Percentiles rank a stretch among this genome's conserved stretches.
phyloP scores from a whole-genome alignment of 768 basidiomycete genomes.

The Mycena belliarum region DNA sequence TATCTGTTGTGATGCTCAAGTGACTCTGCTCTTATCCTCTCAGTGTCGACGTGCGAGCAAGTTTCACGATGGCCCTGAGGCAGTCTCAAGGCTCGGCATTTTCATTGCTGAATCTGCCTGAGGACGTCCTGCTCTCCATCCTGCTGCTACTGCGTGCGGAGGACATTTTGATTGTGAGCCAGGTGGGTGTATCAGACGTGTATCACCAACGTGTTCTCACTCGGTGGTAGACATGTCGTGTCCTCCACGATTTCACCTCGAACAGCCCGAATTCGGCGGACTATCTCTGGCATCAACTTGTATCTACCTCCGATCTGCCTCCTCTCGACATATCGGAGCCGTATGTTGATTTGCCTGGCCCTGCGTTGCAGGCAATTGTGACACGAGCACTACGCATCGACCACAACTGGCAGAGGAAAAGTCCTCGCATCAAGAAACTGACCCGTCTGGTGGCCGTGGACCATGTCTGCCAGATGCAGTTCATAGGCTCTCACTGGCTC shows the following conservation, averaged over 20 bases:
- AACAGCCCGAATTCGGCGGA: slow-evolving; percentile 29
- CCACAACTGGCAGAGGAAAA: slow-evolving; percentile 46
- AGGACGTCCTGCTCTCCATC: slow-evolving; percentile 44
- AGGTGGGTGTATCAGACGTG: slow-evolving; percentile 34
- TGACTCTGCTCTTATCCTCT: too few relatives aligned
- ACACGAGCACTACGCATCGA: slow-evolving; percentile 51
- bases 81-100: neutral
- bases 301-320: slow-evolving; percentile 41
- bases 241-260: slow-evolving; percentile 51
- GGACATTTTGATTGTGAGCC: slow-evolving; percentile 50
- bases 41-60: too few relatives aligned
- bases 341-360: slow-evolving; percentile 37
- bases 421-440: slow-evolving; percentile 36
- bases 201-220: slow-evolving; percentile 1
- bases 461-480: slow-evolving; percentile 46
- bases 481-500: slow-evolving; percentile 52
- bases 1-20: too few relatives aligned
- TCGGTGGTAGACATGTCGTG: slow-evolving; percentile 55
- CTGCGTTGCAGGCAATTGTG: slow-evolving; percentile 41
- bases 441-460: slow-evolving; percentile 39
- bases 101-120: slow-evolving; percentile 39
- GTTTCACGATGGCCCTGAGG: neutral
- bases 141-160: slow-evolving; percentile 32
- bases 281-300: slow-evolving; percentile 56
- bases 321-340: slow-evolving; percentile 48